These are phyloP conservation scores for Xylariomycetidae sp. DNA, from an alignment of 2,329 filamentous ascomycete genomes.

Conservation along the genomic window DNA sequence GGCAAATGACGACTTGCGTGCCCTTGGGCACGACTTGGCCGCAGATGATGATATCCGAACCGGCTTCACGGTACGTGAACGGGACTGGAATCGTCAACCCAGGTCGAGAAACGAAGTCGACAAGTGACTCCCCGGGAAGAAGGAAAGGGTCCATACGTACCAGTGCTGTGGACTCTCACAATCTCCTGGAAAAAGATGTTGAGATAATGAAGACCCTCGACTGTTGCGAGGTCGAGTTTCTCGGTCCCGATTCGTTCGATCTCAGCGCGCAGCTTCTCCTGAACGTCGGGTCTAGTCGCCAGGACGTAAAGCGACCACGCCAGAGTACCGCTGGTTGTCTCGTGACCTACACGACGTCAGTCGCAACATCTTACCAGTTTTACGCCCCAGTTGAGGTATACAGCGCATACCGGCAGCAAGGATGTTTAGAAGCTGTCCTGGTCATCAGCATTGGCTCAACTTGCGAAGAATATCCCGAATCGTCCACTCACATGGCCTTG, in stretches of 20 bases:
- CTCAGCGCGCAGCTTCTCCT: slow-evolving; percentile 27
- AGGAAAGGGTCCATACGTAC: too few relatives aligned
- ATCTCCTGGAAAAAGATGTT: slow-evolving; percentile 30
- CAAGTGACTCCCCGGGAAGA: neutral
- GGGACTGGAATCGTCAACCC: slow-evolving; percentile 8
- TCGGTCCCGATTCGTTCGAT: slow-evolving; percentile 13
- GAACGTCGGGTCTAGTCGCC: slow-evolving; percentile 24
- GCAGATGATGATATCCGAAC: slow-evolving; percentile 16
- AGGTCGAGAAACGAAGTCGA: neutral
- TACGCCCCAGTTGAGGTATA: slow-evolving; percentile 16
- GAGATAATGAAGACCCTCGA: slow-evolving; percentile 27
- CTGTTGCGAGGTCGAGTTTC: slow-evolving; percentile 19
- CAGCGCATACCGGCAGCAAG: too few relatives aligned
- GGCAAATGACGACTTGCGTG: slow-evolving; percentile 17
- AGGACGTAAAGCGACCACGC: slow-evolving; percentile 29
- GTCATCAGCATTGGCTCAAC: too few relatives aligned
- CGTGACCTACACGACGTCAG: slow-evolving; percentile 24
- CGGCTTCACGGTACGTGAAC: slow-evolving; percentile 15
- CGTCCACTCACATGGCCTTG: slow-evolving; percentile 20
- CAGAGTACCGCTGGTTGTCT: slow-evolving; percentile 27
- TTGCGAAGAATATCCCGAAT: too few relatives aligned
- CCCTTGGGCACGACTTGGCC: slow-evolving; percentile 18
- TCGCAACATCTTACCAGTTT: slow-evolving; percentile 16
- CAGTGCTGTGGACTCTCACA: slow-evolving; percentile 27
- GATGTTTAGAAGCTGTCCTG: too few relatives aligned